phyloP scores from a whole-genome alignment of 192 early-diverging fungal genomes.

The Podila horticola region DNA sequence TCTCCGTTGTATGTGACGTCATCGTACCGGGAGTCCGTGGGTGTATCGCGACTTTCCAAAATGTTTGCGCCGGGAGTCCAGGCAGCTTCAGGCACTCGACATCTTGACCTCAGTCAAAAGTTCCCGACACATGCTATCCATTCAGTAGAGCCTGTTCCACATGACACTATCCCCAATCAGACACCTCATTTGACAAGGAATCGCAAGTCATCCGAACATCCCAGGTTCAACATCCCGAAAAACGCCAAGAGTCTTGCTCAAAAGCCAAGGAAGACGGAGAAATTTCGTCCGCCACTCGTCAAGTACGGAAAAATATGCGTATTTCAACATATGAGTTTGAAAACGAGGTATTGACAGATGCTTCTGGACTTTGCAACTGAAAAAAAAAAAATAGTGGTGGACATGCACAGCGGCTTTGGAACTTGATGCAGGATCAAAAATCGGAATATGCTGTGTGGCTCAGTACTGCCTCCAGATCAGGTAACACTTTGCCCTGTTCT shows the following conservation, averaged over 20 bases:
- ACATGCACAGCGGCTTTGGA: slow-evolving; percentile 23
- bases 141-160: neutral
- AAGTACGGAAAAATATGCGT: slow-evolving; percentile 7
- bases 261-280: slow-evolving; percentile 3
- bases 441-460: slow-evolving; percentile 41
- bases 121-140: neutral
- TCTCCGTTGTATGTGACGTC: neutral
- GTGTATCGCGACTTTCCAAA: neutral
- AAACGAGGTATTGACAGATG: too few relatives aligned
- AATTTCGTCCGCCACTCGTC: slow-evolving; percentile 28
- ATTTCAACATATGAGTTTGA: neutral
- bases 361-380: neutral
- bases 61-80: neutral
- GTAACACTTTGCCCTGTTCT: slow-evolving; percentile 3
- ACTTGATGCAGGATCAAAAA: slow-evolving; percentile 28
- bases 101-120: neutral
- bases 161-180: neutral
- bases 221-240: slow-evolving; percentile 15
- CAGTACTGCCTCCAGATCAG: slow-evolving; percentile 15
- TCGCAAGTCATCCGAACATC: slow-evolving; percentile 14
- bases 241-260: neutral
- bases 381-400: slow-evolving; percentile 19
- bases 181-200: neutral
- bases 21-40: neutral
- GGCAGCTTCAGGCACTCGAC: neutral